Evolutionary conservation across 129 eudicot species (phyloP), one percentile per base, ranked within the genome.

Genomic region (Flaveria ramosissima): DNA sequence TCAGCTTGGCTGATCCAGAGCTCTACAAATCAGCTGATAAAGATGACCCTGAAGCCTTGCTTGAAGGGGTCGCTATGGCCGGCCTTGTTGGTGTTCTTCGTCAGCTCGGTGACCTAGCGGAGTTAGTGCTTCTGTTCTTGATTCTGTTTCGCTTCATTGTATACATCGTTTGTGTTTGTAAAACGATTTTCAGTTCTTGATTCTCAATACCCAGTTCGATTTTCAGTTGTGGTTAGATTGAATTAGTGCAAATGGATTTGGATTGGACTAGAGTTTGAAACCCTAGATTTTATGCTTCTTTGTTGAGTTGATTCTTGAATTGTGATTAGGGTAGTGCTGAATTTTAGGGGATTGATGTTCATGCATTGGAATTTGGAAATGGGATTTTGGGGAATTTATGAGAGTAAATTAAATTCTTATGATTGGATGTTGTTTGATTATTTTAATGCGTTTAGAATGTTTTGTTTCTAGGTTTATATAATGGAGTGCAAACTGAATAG

Each of bases 41-140:
- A 78, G 96, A 90, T 88, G 98, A 93, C 63, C 98, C 98, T 9
- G 97, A 93, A 75, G 98, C 98, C 70, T 60, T 93, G 57, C 91
- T 93, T 60, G 98, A 93, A 88, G 98, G 92, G 56, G 92, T 93
- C 41, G 93, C 98, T 77, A 90, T 93, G 96, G 98, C 98, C 41
- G 98, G 96, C 43, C 96, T 93, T 68, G 97, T 93, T 27, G 98
- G 98, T 12, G 87, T 93, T 78, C 87, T 93, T 30, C 92, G 98
- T 32, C 98, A 93, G 86, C 93, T 93, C 51, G 98, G 98, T 12
- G 98, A 93, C 91, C 89, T 93, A 17, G 97, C 98, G 8, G 91
- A 93, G 98, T 93, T 19, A 68, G 95, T 78, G 51, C 76, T 68
- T 57, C 42, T 4, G 55, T 15, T 19, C 27, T 50, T 24, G 24